phyloP scores from a whole-genome alignment of 2,329 filamentous ascomycete genomes.

The Ascochyta rabiei region DNA sequence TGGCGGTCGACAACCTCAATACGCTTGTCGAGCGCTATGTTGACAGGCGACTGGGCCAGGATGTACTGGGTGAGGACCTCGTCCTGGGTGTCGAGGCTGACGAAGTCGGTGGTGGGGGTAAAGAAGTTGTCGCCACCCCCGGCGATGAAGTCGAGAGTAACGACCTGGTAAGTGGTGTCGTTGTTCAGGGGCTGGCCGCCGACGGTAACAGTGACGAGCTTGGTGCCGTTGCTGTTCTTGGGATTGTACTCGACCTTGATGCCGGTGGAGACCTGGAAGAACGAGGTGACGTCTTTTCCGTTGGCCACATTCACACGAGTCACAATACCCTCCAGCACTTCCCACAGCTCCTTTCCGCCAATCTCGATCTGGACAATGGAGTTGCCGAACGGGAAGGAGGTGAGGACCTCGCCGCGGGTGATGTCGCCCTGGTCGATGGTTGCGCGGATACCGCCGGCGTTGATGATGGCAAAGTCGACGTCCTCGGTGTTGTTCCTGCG shows the following conservation, averaged over 20 bases:
- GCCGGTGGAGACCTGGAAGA: slow-evolving; percentile 65
- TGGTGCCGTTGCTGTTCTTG: slow-evolving; percentile 54
- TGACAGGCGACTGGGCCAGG: slow-evolving; percentile 55
- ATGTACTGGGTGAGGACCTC: slow-evolving; percentile 62
- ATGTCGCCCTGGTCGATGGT: slow-evolving; percentile 66
- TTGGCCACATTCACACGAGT: slow-evolving; percentile 62
- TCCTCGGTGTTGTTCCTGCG: slow-evolving; percentile 56
- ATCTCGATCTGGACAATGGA: slow-evolving; percentile 64
- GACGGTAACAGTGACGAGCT: slow-evolving; percentile 61
- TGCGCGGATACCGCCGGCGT: slow-evolving; percentile 68
- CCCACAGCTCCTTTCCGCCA: slow-evolving; percentile 61
- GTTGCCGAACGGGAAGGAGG: slow-evolving; percentile 70
- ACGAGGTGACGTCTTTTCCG: slow-evolving; percentile 59
- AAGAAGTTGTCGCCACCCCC: slow-evolving; percentile 67
- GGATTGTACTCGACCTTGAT: slow-evolving; percentile 65
- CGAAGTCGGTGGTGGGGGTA: slow-evolving; percentile 48
- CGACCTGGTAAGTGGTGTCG: slow-evolving; percentile 59
- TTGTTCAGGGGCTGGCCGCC: slow-evolving; percentile 57
- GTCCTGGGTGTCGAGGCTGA: slow-evolving; percentile 60
- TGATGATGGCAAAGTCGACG: slow-evolving; percentile 65
- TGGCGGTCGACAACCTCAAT: slow-evolving; percentile 46
- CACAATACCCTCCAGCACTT: slow-evolving; percentile 65
- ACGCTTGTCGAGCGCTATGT: slow-evolving; percentile 57
- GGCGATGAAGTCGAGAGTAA: slow-evolving; percentile 68
- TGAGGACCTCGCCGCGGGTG: slow-evolving; percentile 68